Base-by-base conservation (phyloP, 2,329 filamentous ascomycete genomes). In the Aureobasidium leucospermi region DNA sequence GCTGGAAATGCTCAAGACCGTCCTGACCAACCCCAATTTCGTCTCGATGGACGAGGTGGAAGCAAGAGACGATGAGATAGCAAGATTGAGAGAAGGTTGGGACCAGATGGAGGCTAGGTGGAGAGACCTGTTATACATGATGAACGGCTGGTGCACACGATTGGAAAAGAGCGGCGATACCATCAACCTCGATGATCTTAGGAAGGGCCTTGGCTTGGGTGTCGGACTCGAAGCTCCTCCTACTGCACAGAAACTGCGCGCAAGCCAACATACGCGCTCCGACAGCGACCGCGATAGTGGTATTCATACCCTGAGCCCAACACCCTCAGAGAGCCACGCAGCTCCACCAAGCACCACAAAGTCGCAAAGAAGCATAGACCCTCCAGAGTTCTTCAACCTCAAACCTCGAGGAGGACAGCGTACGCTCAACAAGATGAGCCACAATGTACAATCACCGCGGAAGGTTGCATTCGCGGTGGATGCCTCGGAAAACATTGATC, bases 21-120 rank as follows among this genome's bases (percentile, higher is more conserved):
- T 99, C 39, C 79, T 99, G 46, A 96, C 91, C 8, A 97, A 97
- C 68, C 94, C 94, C 1, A 96, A 92, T 2, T 99, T 97, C 71
- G 94, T 96, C 13, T 89, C 93, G 0, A 84, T 97, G 23, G 94
- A 97, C 67, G 94, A 97, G 71, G 90, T 99, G 2, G 87, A 95
- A 68, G 76, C 91, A n/a, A 85, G 93, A 58, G 93, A 99, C 64
- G 88, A 95, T 61, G 92, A 96, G 71, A 97, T 99, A 64, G 81
- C 82, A 56, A 83, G 89, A 55, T 78, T 99, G 49, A 85, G 90
- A 58, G 84, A 88, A 59, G 90, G 92, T 15, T 96, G 93, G 87
- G 89, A 95, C 70, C 91, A 88, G 74, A 96, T 97, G 89, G 92
- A 97, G 72, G 82, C 78, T 23, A 84, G 91, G 55, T 96, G 94